Evolutionary conservation across 441 rosid genomes (phyloP), one percentile per base, ranked within the genome.

Genomic region (Mallotus japonicus): DNA sequence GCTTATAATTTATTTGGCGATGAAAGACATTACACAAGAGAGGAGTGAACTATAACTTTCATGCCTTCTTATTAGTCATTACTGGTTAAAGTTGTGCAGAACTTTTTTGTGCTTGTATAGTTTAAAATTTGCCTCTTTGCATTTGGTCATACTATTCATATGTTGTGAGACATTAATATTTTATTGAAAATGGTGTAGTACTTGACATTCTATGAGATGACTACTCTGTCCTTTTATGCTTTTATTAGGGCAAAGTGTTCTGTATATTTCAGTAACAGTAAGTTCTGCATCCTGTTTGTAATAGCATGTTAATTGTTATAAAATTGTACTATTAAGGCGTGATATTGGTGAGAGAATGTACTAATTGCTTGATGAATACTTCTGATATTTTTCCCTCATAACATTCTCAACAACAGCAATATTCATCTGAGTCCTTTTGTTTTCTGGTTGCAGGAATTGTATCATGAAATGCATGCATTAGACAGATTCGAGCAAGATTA

Each of bases 401-500:
- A 19, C 42, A 56, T 22, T 53, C 46, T 67, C 53, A 64, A 49
- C 6, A 67, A 59, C 37, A 49, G 42, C 22, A 62, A 67, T 14
- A n/a, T 53, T 37, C 56, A 11, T 65, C 37, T 37, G 44, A 49
- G 6, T 28, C 17, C 5, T 53, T 50, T 51, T 49, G 28, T 60
- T 15, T 70, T 62, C 71, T 72, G 77, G 59, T 70, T 79, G 77
- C 87, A 96, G 99, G 98, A 96, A 80, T 81, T 96, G 77, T 96
- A 96, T 81, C 99, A 96, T 69, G 99, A 96, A 77, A 82, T 90
- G 81, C 98, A 96, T 82, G 89, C 98, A 59, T 80, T 96, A 85
- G 99, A 96, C 87, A 90, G 98, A 85, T 92, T 93, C 83, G 97
- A 94, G 78, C 99, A 96, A 92, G 99, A 96, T 72, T 94, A 91